phyloP scores from a whole-genome alignment of 2,329 filamentous ascomycete genomes.

The Alternaria triticina region DNA sequence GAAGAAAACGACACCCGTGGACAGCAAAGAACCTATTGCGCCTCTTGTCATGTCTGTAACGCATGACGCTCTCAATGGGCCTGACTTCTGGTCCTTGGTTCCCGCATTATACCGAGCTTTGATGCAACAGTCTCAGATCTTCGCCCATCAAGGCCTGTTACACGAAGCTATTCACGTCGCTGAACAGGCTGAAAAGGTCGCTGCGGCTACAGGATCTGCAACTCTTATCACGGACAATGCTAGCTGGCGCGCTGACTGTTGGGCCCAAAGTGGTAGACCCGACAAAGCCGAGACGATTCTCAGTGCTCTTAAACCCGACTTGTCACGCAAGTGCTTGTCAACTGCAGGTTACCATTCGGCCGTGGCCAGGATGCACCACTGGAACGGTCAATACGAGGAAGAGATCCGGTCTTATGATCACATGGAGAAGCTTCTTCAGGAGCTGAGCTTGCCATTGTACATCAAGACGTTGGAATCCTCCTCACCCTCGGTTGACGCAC shows the following conservation, averaged over 20 bases:
- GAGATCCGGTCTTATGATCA: conserved; percentile 58
- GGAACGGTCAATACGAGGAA: conserved; percentile 55
- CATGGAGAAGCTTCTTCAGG: conserved; percentile 54
- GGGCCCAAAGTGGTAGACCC: conserved; percentile 57
- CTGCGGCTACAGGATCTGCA: conserved; percentile 69
- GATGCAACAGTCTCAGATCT: conserved; percentile 76
- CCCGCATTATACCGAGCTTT: conserved; percentile 75
- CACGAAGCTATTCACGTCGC: conserved; percentile 88
- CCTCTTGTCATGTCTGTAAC: conserved; percentile 51
- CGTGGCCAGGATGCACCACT: conserved; percentile 58
- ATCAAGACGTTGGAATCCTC: conserved; percentile 37
- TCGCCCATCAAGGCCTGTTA: conserved; percentile 83
- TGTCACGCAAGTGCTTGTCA: conserved; percentile 54
- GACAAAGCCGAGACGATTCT: conserved; percentile 59
- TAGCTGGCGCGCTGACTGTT: conserved; percentile 56
- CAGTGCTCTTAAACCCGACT: conserved; percentile 56
- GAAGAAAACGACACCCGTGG: conserved; percentile 21
- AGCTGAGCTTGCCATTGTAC: conserved; percentile 48
- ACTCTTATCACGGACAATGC: conserved; percentile 57
- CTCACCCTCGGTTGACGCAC: conserved; percentile 34
- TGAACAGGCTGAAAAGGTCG: conserved; percentile 81
- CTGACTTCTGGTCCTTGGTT: conserved; percentile 81
- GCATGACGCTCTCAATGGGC: conserved; percentile 59
- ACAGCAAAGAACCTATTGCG: conserved; percentile 20
- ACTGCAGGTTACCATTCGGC: conserved; percentile 60